These are phyloP conservation scores for Xylariomycetidae sp. DNA, from an alignment of 2,329 filamentous ascomycete species.

Conservation along the genomic window DNA sequence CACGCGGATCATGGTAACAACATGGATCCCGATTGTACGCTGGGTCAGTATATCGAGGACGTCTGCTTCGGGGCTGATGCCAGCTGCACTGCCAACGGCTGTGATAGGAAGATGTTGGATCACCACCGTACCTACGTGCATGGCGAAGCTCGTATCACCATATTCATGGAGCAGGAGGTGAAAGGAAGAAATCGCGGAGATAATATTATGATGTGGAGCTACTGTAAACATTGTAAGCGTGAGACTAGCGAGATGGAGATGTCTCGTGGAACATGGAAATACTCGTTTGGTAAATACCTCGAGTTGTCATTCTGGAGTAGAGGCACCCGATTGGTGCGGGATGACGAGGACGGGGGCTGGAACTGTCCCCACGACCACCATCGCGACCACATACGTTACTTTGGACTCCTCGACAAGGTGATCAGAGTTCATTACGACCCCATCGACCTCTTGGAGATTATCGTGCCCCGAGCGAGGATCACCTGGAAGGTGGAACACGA, in stretches of 20 bases:
- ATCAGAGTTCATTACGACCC: constrained; percentile 89
- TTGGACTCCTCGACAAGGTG: constrained; percentile 80
- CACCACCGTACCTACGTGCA: constrained; percentile 97
- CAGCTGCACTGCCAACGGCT: constrained; percentile 78
- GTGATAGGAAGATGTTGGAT: constrained; percentile 82
- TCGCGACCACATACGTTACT: constrained; percentile 87
- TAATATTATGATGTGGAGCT: constrained; percentile 95
- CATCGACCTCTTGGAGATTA: constrained; percentile 88
- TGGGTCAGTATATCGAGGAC: constrained; percentile 94
- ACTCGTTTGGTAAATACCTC: constrained; percentile 98
- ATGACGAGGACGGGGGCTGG: constrained; percentile 39
- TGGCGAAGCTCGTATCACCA: constrained; percentile 86
- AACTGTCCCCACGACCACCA: constrained; percentile 86
- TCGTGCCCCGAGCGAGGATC: constrained; percentile 82
- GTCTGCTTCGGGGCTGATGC: constrained; percentile 71
- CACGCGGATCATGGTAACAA: constrained; percentile 60
- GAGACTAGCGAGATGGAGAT: constrained; percentile 87
- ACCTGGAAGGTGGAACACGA: constrained; percentile 99
- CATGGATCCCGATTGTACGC: constrained; percentile 80
- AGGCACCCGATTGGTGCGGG: constrained; percentile 68
- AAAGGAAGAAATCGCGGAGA: constrained; percentile 42
- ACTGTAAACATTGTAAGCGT: constrained; percentile 85
- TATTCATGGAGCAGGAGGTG: constrained; percentile 73
- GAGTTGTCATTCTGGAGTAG: constrained; percentile 95
- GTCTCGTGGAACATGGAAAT: constrained; percentile 94